A percentile compares a stretch with the other conserved stretches of the same genome.
phyloP scores from a whole-genome alignment of 192 early-diverging fungal species.

The Coemansia pectinata region DNA sequence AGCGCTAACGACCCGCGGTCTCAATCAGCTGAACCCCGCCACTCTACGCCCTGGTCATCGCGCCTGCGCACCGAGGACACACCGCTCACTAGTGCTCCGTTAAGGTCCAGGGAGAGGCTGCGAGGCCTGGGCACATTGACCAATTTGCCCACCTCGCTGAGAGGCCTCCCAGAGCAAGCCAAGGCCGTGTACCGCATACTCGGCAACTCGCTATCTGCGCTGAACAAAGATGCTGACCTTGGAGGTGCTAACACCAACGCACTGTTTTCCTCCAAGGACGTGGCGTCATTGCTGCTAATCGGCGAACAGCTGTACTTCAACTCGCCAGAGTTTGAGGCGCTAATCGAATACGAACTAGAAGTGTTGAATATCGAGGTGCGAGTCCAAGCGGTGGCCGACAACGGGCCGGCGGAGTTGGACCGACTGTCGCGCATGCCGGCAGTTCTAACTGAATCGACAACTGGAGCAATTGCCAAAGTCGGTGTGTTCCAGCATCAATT shows the following conservation, averaged over 20 bases:
- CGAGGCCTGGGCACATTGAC: not conserved
- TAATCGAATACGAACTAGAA: slow-evolving; percentile 35
- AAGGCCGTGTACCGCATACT: slow-evolving; percentile 25
- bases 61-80: not conserved
- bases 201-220: not conserved
- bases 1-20: not conserved
- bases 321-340: slow-evolving; percentile 45
- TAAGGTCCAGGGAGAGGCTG: not conserved
- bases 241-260: not conserved
- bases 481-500: not conserved
- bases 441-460: not conserved
- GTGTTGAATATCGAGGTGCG: slow-evolving; percentile 17
- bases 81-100: not conserved
- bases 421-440: slow-evolving; percentile 15
- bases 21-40: not conserved
- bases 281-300: slow-evolving; percentile 22
- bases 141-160: not conserved
- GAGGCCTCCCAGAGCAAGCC: slow-evolving; percentile 8
- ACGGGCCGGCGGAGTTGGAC: not conserved
- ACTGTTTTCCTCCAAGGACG: slow-evolving; percentile 20
- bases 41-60: not conserved
- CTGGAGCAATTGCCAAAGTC: not conserved
- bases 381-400: not conserved
- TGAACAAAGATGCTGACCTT: not conserved
- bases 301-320: slow-evolving; percentile 49